Base-by-base conservation (phyloP, 2,329 filamentous ascomycete genomes). In the Beauveria varroae region DNA sequence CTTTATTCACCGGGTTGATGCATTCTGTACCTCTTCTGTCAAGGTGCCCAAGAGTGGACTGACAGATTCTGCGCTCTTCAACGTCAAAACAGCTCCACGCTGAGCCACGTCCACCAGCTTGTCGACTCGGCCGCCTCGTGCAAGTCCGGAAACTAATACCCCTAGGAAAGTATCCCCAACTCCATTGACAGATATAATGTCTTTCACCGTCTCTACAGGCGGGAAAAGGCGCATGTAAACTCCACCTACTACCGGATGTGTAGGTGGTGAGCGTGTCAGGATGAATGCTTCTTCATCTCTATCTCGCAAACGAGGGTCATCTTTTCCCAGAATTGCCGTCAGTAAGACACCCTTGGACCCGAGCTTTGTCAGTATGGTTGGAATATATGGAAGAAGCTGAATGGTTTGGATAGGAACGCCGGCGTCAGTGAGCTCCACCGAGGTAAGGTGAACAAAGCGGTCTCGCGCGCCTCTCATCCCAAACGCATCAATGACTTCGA, bases 151-250 rank as follows among this genome's bases (percentile, higher is more conserved):
- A n/a, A 96, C 78, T 61, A 97, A 67, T 16, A 92, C 88, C 0
- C 93, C 95, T 9, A 96, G 79, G 72, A 98, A 93, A 0, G 95
- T 97, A 74, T 99, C 95, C 0, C 95, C 95, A 2, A 91, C 92
- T 0, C 93, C 95, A 71, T 98, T 98, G 10, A 98, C 93, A 52
- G 91, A 96, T 1, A 93, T 86, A 1, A 96, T 80, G 28, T 95
- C 85, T 22, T 82, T 75, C 0, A 96, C 80, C 18, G 78, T 75
- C 70, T 89, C 86, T 1, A 83, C 83, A 0, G 89, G 79, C 0
- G 89, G 85, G 71, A 91, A 90, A 22, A 84, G 66, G 40, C 83
- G 73, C 87, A 97, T 92, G 69, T 97, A 97, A 3, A 97, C 81
- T 0, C 93, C 93, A 0, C 92, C 86, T 0, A 87, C 78, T 8